phyloP scores from a whole-genome alignment of 345 rosid genomes.

The Arabidopsis suecica region DNA sequence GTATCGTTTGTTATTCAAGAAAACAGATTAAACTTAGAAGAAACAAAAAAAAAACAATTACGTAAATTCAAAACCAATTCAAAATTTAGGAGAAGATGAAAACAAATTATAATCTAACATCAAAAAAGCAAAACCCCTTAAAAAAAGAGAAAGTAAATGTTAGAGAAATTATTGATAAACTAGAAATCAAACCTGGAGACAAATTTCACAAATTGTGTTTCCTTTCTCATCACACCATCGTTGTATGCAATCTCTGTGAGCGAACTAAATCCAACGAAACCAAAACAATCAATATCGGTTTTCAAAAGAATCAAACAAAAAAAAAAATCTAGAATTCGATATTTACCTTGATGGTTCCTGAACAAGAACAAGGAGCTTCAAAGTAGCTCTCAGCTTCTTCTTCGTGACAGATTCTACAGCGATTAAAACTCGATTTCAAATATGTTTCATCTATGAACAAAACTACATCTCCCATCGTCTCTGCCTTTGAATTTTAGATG shows the following conservation, averaged over 20 bases:
- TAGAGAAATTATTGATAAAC: neutral
- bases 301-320: neutral
- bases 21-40: neutral
- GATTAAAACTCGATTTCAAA: slow-evolving; percentile 37
- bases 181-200: slow-evolving; percentile 72
- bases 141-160: neutral
- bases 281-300: neutral
- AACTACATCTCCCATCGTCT: slow-evolving; percentile 60
- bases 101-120: neutral
- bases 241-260: slow-evolving; percentile 91
- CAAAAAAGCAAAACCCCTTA: neutral
- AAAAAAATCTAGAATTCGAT: neutral
- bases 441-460: slow-evolving; percentile 58
- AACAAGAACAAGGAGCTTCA: slow-evolving; percentile 96
- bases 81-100: neutral
- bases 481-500: neutral
- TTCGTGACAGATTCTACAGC: slow-evolving; percentile 89
- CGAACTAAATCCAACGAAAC: slow-evolving; percentile 25
- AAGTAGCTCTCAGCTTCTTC: slow-evolving; percentile 72
- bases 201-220: slow-evolving; percentile 87
- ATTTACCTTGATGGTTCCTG: slow-evolving; percentile 86
- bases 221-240: slow-evolving; percentile 99
- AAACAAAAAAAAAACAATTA: neutral
- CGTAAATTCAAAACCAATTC: neutral
- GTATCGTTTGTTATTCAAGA: slow-evolving; percentile 6